phyloP scores from a whole-genome alignment of 2,329 filamentous ascomycete genomes.

The Cytospora piceicola region DNA sequence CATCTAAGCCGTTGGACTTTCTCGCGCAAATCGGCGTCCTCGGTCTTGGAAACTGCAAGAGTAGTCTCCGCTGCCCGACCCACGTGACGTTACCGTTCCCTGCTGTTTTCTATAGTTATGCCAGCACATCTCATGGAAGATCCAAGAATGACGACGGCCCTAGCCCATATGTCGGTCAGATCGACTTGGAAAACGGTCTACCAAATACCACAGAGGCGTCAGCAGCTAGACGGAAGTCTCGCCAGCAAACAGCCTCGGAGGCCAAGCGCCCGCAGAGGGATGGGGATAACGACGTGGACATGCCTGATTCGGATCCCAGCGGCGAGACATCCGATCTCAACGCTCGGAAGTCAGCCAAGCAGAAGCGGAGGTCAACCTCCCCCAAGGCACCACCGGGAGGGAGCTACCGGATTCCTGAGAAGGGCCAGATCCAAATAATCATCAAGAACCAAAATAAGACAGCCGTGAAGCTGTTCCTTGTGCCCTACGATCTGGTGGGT shows the following conservation, averaged over 20 bases:
- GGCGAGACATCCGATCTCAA: slow-evolving; percentile 1
- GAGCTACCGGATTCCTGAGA: slow-evolving; percentile 90
- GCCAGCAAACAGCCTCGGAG: slow-evolving; percentile 5
- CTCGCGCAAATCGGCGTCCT: slow-evolving; percentile 93
- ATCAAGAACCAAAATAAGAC: slow-evolving; percentile 99
- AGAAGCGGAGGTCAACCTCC: slow-evolving; percentile 59
- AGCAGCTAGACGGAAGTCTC: slow-evolving; percentile 52
- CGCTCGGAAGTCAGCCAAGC: slow-evolving; percentile 37
- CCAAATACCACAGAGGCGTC: slow-evolving; percentile 54
- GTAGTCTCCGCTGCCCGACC: slow-evolving; percentile 80
- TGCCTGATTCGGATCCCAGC: slow-evolving; percentile 29
- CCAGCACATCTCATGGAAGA: slow-evolving; percentile 65
- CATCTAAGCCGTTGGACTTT: slow-evolving; percentile 90
- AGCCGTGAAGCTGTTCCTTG: slow-evolving; percentile 91
- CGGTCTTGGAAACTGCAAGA: slow-evolving; percentile 85
- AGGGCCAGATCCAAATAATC: slow-evolving; percentile 93
- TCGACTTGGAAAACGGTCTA: slow-evolving; percentile 86
- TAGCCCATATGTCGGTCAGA: slow-evolving; percentile 91
- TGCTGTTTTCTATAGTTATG: slow-evolving; percentile 95
- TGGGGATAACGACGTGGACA: slow-evolving; percentile 38
- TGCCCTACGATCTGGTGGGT: slow-evolving; percentile 88
- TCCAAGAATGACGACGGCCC: slow-evolving; percentile 79
- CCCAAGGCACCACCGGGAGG: slow-evolving; percentile 74
- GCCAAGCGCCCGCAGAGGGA: slow-evolving; percentile 38
- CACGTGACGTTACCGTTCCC: slow-evolving; percentile 92